Percentiles rank a stretch among this genome's conserved stretches.
phyloP scores from a whole-genome alignment of 2,329 filamentous ascomycete species.

The Pestalotiopsis sp. region DNA sequence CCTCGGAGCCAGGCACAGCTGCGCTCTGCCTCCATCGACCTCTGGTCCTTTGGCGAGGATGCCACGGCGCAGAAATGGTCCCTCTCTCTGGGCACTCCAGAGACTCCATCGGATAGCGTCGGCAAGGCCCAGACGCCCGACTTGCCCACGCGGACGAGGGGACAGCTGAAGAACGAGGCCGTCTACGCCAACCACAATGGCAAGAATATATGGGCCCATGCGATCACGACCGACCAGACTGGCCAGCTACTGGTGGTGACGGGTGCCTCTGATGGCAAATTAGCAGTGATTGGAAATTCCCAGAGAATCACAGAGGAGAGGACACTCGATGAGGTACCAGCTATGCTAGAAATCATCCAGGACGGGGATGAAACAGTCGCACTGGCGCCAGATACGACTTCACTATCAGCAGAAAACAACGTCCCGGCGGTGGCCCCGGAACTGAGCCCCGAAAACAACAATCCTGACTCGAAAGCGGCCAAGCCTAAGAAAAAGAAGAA shows the following conservation, averaged over 20 bases:
- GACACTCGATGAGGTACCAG: slow-evolving; percentile 2
- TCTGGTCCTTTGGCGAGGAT: slow-evolving; percentile 87
- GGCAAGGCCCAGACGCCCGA: slow-evolving; percentile 18
- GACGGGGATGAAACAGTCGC: neutral
- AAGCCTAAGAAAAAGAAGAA: slow-evolving; percentile 21
- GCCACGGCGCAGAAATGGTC: slow-evolving; percentile 75
- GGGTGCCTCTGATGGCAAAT: slow-evolving; percentile 82
- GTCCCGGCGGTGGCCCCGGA: neutral
- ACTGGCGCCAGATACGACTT: neutral
- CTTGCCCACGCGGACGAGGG: slow-evolving; percentile 11
- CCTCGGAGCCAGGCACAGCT: slow-evolving; percentile 32
- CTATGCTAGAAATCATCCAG: neutral
- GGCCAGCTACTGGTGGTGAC: slow-evolving; percentile 57
- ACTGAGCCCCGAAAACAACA: neutral
- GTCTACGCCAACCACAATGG: slow-evolving; percentile 72
- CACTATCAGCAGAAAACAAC: neutral
- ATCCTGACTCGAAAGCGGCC: neutral
- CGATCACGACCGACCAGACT: slow-evolving; percentile 32
- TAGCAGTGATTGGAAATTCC: slow-evolving; percentile 39
- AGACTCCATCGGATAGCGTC: neutral
- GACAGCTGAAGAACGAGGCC: slow-evolving; percentile 50
- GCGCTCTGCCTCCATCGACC: slow-evolving; percentile 35
- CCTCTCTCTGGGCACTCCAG: slow-evolving; percentile 37
- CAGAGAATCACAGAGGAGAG: neutral
- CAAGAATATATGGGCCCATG: slow-evolving; percentile 88